Evolutionary conservation across 2,329 filamentous ascomycete species (phyloP), one percentile per base, ranked within the genome.

Genomic region (Diaporthe velutina): DNA sequence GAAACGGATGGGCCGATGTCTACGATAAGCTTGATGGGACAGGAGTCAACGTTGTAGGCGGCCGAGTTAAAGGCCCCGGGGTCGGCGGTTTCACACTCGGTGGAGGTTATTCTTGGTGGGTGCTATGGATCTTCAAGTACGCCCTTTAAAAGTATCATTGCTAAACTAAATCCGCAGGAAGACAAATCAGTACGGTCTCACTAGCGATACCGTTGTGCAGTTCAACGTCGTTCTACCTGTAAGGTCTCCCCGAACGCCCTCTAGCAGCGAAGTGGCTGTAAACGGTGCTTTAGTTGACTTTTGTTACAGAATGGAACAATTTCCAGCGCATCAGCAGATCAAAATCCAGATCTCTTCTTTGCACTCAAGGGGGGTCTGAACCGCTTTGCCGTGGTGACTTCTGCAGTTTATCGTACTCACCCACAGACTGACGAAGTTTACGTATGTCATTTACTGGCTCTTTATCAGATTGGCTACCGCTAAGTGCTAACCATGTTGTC

Each of bases 81-180:
- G 76, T 81, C 0, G 80, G 79, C 15, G 80, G 80, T 0, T 78
- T 80, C 35, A 80, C 77, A 3, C 75, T 81, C 6, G 80, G 79
- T n/a, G 79, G 80, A 3, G 80, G 80, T 1, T 81, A 77, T 58
- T 80, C 79, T 1, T 81, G 80, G 80, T 79, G 30, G 45, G 75
- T 40, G 12, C 15, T 8, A 45, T 17, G 6, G 40, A 8, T 50
- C 10, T 50, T 2, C 19, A n/a, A 1, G n/a, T 30, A 0, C 17
- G 10, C 15, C 3, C 38, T 42, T 5, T 40, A 10, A 17, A 40
- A 5, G 8, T 17, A 17, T 25, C 55, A 22, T 72, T 38, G 35
- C 13, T 12, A 1, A 15, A 10, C 25, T 58, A 5, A 38, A 12
- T 9, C 3, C 12, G 1, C 22, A 79, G 78, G 78, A 80, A 80